Conservation (phyloP, 345 rosid species). For the Murraya paniculata region DNA sequence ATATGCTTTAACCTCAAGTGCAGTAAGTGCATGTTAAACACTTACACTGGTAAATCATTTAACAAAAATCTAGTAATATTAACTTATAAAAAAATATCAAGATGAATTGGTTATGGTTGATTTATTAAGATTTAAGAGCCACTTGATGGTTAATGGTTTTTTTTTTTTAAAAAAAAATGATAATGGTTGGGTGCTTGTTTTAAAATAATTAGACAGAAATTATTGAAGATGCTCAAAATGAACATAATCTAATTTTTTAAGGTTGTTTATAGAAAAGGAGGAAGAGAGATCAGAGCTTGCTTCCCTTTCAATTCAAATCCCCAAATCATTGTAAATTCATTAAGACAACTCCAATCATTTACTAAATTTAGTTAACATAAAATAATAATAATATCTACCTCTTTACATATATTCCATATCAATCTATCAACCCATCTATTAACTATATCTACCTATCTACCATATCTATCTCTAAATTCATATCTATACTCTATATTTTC, state of each 20-base stretch:
- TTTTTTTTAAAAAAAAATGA: neutral
- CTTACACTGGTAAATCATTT: too few relatives aligned
- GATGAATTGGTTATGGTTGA: neutral
- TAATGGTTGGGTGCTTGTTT: neutral
- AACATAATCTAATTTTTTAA: neutral
- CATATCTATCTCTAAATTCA: slow-evolving; percentile 4
- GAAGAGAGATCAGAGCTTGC: neutral
- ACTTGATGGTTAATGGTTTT: neutral
- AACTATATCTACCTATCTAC: slow-evolving; percentile 6
- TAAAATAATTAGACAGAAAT: neutral
- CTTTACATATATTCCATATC: neutral
- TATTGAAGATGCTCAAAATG: neutral
- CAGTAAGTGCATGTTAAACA: too few relatives aligned
- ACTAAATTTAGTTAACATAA: neutral
- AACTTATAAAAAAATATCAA: too few relatives aligned
- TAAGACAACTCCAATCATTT: slow-evolving; percentile 1
- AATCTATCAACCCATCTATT: neutral
- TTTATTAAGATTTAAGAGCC: neutral
- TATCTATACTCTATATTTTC: neutral
- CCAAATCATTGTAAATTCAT: slow-evolving; percentile 1
- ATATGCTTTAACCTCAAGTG: too few relatives aligned
- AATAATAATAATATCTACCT: neutral
- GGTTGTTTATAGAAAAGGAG: neutral
- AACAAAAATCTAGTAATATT: too few relatives aligned
- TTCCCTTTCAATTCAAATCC: neutral